Evolutionary conservation across 495 filamentous ascomycete species (phyloP), one percentile per base, ranked within the genome.

Genomic region (Penicillium lividum): DNA sequence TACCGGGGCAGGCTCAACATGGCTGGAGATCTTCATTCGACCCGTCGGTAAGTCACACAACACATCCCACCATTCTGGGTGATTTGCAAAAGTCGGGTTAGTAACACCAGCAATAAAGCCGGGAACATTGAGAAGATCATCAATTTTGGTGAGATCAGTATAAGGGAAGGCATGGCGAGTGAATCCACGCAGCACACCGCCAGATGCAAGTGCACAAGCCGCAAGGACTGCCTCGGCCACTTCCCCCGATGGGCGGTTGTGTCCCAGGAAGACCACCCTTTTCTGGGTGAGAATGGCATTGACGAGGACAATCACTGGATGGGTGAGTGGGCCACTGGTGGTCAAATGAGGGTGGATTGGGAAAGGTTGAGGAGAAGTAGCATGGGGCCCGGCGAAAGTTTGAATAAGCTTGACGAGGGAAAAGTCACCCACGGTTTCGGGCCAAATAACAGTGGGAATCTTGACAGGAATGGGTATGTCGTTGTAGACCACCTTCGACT

Each of bases 91-190:
- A 0, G 89, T 91, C 8, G 93, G 94, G 72, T 99, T 99, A 3
- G 94, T 99, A 16, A 99, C 94, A 57, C 94, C 94, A 18, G 94
- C 94, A 66, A 99, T 95, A 69, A 99, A 99, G 7, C 94, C 94
- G 18, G 95, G 93, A 1, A 99, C 95, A 59, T 91, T 90, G 31
- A 98, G 80, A 6, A 99, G 83, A 68, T 98, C 94, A 63, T 99
- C 94, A 49, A 99, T 91, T 72, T 99, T 99, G 44, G 91, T 96
- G 22, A 99, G 81, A 72, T 99, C 94, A 7, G 94, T 99, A 69
- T 99, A 99, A 6, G 94, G 94, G 68, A 99, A 99, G 13, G 95
- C 95, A 76, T 97, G 90, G n/a, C 94, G 85, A 18, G 92, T 97
- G 73, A 98, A 98, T 25, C 95, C 94, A 43, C 91, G 79, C 16